A percentile compares a stretch with the other conserved stretches of the same genome.
Conservation (phyloP, 192 early-diverging fungal genomes). For the Linnemannia schmuckeri region DNA sequence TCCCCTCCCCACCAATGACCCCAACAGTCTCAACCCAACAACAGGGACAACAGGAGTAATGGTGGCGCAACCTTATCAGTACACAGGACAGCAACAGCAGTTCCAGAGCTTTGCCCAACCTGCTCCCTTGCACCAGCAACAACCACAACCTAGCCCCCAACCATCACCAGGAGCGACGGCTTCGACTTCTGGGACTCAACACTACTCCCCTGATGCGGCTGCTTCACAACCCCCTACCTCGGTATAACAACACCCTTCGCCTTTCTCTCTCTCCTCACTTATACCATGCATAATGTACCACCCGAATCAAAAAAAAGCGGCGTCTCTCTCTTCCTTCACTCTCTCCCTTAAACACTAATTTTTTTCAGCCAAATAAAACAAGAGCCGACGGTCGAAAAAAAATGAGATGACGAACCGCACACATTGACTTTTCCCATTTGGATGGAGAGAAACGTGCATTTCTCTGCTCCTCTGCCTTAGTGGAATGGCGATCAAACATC, state of each 20-base stretch:
- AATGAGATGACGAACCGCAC: background rate
- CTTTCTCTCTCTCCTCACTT: background rate
- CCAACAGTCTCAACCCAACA: background rate
- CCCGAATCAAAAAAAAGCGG: slow-evolving; percentile 1
- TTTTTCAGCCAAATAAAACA: slow-evolving; percentile 1
- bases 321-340: background rate
- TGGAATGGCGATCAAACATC: too few species aligned
- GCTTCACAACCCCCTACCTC: background rate
- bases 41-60: background rate
- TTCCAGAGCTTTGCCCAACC: slow-evolving; percentile 6
- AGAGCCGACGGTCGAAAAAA: slow-evolving; percentile 7
- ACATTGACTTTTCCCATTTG: background rate
- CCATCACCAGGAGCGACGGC: background rate
- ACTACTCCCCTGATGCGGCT: background rate
- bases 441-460: background rate
- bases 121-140: background rate
- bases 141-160: background rate
- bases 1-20: background rate
- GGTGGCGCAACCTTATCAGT: background rate
- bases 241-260: background rate
- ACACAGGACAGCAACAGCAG: background rate
- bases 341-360: background rate
- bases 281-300: slow-evolving; percentile 1
- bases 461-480: too few species aligned
- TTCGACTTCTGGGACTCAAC: background rate